Evolutionary conservation across 306 rosid genomes (phyloP), one percentile per base, ranked within the genome.

Genomic region (Sechiopsis laciniata): DNA sequence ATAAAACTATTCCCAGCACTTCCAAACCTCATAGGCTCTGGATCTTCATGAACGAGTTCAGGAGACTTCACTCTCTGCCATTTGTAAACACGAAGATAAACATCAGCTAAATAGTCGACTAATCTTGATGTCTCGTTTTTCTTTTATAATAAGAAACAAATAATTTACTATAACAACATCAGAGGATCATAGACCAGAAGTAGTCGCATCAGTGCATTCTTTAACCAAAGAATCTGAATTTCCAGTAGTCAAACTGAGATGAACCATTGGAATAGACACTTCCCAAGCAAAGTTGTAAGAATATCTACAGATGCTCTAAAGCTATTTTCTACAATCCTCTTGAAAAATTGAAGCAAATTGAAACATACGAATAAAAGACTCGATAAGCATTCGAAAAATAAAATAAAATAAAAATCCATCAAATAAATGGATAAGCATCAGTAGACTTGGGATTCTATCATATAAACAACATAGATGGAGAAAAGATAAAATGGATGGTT

Each of bases 51-150:
- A 75, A 87, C 89, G 78, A 94, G 89, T 67, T 74, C 80, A 19
- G 99, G 97, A 75, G 92, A 85, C 76, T 68, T 77, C 70, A 86
- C 87, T 72, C 83, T 85, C 99, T 94, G 87, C 69, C 60, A 77
- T 60, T 59, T 12, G 53, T 56, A 55, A 69, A 71, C 48, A 65
- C 50, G 26, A 40, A 20, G 54, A 65, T 42, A 45, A 11, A 65
- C 17, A 10, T 62, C 32, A 56, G 32, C 32, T 21, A 20, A 19
- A 55, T 55, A 19, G 61, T 55, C 13, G 9, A 55, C 61, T 19
- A 55, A 24, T 55, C 61, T 24, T 24, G 13, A 55, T 0, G 26
- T 11, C 61, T 55, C 61, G 11, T 13, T 51, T 51, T 51, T 51
- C 55, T 13, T 8, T 51, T 13, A 13, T 13, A 51, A 51, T 51